Base-by-base conservation (phyloP, 2,329 filamentous ascomycete species). In the Penicillium thymicola region DNA sequence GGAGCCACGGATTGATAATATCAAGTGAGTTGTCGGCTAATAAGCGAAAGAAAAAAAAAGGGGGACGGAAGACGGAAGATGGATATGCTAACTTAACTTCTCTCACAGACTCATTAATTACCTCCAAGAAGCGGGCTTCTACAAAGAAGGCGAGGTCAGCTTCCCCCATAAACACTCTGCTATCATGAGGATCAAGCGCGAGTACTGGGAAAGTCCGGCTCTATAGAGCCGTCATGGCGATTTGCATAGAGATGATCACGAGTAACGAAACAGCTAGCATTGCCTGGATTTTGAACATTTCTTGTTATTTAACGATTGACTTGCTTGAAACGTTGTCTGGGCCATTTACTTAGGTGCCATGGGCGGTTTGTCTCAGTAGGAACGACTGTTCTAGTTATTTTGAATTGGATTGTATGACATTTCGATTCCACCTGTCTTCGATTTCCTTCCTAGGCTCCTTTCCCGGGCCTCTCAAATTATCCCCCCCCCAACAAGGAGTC, bases 131-230 rank as follows among this genome's bases (percentile, higher is more conserved):
- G 81, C 82, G 0, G 92, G 93, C 0, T 99, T 97, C 70, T 85
- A 88, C 63, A 94, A 91, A 69, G 90, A 96, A 75, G 86, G 86
- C 57, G 91, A 97, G 69, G 82, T 97, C 49, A 83, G 87, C 1
- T 92, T 99, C 62, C 88, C 92, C 1, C 92, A 97, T 72, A 99
- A 99, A 74, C 92, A 96, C 72, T 87, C 90, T 7, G 95, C 92
- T 75, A 82, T 93, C 59, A 89, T 96, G 75, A 89, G 88, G 67
- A 82, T 96, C 61, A 82, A 85, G 55, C 82, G 93, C 58, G 92
- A 96, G 63, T 84, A 82, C 21, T 97, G 92, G 89, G 83, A 89
- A 44, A 86, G 85, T 0, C 90, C 90, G 14, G 79, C 78, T 5
- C 64, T 88, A 30, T 88, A 63, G 75, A 49, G 23, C 18, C 23